phyloP scores from a whole-genome alignment of 345 rosid genomes.

The Psidium guajava region DNA sequence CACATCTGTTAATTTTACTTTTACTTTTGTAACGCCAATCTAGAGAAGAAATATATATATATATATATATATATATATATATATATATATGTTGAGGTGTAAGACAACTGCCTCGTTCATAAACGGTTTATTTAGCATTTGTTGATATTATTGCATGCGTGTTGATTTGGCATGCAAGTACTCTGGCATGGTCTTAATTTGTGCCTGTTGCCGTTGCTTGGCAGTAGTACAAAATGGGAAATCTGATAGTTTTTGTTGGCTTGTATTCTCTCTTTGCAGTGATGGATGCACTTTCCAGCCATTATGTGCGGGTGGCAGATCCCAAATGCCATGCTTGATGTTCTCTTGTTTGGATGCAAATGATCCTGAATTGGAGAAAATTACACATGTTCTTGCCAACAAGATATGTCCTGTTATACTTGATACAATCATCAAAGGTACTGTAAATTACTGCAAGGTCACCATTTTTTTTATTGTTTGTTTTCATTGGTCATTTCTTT shows the following conservation, averaged over 20 bases:
- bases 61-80: no score
- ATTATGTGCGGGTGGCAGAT: constrained; percentile 19
- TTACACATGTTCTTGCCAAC: constrained; percentile 41
- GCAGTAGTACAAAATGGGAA: background rate
- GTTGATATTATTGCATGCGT: background rate
- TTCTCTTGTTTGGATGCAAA: constrained; percentile 38
- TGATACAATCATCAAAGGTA: constrained; percentile 87
- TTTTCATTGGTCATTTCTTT: background rate
- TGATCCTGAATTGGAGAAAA: constrained; percentile 33
- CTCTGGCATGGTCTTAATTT: background rate
- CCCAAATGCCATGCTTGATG: constrained; percentile 57
- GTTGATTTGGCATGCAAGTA: background rate
- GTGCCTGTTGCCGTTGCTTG: background rate
- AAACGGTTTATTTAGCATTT: background rate
- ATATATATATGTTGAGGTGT: background rate
- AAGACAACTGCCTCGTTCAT: background rate
- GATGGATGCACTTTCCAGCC: constrained; percentile 57
- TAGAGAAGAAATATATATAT: background rate
- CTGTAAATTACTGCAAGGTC: background rate
- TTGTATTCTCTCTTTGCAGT: constrained; percentile 33
- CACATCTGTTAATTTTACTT: background rate
- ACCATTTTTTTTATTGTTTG: background rate
- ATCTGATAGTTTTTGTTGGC: background rate
- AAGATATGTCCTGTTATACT: constrained; percentile 63
- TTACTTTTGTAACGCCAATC: background rate